Percentiles rank a stretch among this genome's conserved stretches.
Conservation (phyloP, 306 rosid species). For the Quercus gilva region DNA sequence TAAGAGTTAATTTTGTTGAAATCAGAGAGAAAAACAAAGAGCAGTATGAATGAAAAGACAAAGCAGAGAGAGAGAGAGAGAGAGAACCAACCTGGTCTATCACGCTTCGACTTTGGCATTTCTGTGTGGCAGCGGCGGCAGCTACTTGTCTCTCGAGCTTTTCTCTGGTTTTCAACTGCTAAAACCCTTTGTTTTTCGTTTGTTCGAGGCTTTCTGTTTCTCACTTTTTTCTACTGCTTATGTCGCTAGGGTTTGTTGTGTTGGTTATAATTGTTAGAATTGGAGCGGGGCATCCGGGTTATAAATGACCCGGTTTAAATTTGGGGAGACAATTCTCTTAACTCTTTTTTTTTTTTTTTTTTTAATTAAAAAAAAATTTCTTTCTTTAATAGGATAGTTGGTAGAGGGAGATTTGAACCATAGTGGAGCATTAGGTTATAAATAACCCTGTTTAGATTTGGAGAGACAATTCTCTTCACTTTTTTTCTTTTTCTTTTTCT, state of each 20-base stretch:
- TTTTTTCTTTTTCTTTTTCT: no score
- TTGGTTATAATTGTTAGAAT: not conserved
- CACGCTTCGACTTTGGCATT: conserved; percentile 78
- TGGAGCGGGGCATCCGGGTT: not conserved
- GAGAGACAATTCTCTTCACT: no score
- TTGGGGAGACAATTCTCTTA: no score
- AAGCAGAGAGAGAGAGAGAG: not conserved
- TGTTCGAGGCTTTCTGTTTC: not conserved
- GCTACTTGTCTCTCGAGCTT: not conserved
- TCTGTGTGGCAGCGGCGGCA: not conserved
- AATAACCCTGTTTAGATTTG: no score
- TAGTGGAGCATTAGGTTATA: no score
- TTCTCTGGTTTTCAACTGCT: not conserved
- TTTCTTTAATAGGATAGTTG: no score
- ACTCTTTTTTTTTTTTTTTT: no score
- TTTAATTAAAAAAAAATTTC: no score
- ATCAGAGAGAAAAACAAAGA: no score
- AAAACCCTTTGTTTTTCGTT: not conserved
- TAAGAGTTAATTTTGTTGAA: no score
- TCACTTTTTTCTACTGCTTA: no score
- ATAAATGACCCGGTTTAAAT: not conserved
- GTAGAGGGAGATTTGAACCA: no score
- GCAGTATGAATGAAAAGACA: not conserved
- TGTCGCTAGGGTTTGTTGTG: not conserved
- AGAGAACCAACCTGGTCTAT: conserved; percentile 38